These are phyloP conservation scores for Cutaneotrichosporon daszewskae DNA, from an alignment of 1,284 basidiomycete genomes.

Conservation along the genomic window DNA sequence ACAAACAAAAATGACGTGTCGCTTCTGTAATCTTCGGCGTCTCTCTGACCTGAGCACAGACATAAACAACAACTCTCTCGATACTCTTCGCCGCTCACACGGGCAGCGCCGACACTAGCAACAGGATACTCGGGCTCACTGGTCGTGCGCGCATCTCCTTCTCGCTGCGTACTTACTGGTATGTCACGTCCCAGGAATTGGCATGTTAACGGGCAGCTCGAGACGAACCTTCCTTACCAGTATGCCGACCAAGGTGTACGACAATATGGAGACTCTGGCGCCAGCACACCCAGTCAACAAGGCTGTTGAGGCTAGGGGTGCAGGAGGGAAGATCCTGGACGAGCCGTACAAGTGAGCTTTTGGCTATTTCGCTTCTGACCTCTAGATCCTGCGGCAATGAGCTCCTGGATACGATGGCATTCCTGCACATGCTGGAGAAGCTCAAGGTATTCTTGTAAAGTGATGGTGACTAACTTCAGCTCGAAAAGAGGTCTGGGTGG, in stretches of 20 bases:
- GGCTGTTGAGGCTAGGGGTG: conserved; percentile 5
- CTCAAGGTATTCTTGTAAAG: conserved; percentile 60
- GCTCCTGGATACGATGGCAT: conserved; percentile 67
- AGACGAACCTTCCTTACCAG: background rate
- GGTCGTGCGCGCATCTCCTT: no score
- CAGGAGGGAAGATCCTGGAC: conserved; percentile 14
- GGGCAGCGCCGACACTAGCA: no score
- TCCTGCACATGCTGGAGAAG: conserved; percentile 79
- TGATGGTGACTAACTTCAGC: conserved; percentile 53
- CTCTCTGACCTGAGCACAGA: background rate
- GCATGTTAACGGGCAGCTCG: background rate
- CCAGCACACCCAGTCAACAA: background rate
- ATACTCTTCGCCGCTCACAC: no score
- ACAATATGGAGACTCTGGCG: background rate
- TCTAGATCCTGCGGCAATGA: conserved; percentile 55
- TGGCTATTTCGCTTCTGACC: conserved; percentile 7
- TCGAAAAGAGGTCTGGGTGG: conserved; percentile 93
- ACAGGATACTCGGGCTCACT: no score
- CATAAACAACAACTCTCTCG: no score
- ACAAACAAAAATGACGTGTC: background rate
- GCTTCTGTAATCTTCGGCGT: background rate
- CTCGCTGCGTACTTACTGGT: no score
- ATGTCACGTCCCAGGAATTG: no score
- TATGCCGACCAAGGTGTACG: conserved; percentile 7
- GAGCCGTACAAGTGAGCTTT: conserved; percentile 19